Evolutionary conservation across 805 yeast species (phyloP).

Genomic region (Saccharomycopsis sp.): DNA sequence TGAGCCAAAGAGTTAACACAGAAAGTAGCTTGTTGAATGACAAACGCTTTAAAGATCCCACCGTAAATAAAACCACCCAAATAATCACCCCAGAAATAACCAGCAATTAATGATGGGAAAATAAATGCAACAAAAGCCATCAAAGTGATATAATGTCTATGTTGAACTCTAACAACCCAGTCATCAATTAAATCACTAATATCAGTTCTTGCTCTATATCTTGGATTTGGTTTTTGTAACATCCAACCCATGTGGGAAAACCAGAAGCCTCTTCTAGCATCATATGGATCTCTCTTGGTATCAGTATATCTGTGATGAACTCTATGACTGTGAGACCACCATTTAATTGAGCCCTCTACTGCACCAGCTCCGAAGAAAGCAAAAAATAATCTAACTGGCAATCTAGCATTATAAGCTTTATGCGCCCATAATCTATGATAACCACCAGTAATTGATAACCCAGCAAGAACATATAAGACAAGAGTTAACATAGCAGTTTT

Average conservation of each 20-base stretch:
- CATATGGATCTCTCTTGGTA: conserved; percentile 77
- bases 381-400: conserved; percentile 54
- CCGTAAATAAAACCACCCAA: conserved; percentile 72
- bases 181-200: conserved; percentile 72
- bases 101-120: conserved; percentile 54
- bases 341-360: conserved; percentile 77
- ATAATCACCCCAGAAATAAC: conserved; percentile 51
- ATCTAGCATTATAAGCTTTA: conserved; percentile 57
- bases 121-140: conserved; percentile 58
- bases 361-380: conserved; percentile 81
- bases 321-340: conserved; percentile 88
- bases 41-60: conserved; percentile 61
- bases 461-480: conserved; percentile 50
- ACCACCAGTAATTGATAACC: conserved; percentile 77
- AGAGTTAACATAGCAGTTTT: conserved; percentile 44
- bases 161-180: conserved; percentile 76
- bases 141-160: conserved; percentile 60
- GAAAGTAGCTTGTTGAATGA: conserved; percentile 80
- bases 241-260: conserved; percentile 84
- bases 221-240: conserved; percentile 74
- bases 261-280: conserved; percentile 80
- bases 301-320: conserved; percentile 84
- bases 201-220: conserved; percentile 74
- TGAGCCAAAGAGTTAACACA: conserved; percentile 83
- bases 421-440: conserved; percentile 79